A percentile compares a stretch with the other conserved stretches of the same genome.
Conservation (phyloP, 495 filamentous ascomycete species). For the Halenospora varia region DNA sequence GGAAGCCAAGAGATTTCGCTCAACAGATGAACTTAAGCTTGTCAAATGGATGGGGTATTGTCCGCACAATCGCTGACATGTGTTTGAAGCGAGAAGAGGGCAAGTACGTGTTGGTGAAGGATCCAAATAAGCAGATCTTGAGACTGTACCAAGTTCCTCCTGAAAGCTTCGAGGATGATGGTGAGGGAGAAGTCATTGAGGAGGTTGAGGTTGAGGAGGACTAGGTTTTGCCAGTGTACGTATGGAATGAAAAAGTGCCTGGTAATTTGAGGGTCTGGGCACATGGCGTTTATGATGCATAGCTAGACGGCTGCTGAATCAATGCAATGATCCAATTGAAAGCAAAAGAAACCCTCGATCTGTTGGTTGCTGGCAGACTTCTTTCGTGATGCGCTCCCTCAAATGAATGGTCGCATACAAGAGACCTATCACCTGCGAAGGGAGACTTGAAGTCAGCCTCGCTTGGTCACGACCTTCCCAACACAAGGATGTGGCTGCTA, state of each 20-base stretch:
- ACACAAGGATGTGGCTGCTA: too few relatives aligned
- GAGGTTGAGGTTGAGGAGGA: constrained; percentile 24
- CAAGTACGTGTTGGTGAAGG: constrained; percentile 72
- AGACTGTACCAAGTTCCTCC: constrained; percentile 87
- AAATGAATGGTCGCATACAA: too few relatives aligned
- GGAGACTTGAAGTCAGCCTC: too few relatives aligned
- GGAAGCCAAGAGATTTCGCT: constrained; percentile 96
- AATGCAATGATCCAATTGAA: too few relatives aligned
- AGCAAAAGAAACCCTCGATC: too few relatives aligned
- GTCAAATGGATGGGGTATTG: constrained; percentile 97
- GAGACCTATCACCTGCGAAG: too few relatives aligned
- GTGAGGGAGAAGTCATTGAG: constrained; percentile 19
- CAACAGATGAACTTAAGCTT: constrained; percentile 96
- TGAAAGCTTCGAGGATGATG: constrained; percentile 79
- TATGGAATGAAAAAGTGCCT: not conserved
- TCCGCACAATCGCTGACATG: constrained; percentile 95
- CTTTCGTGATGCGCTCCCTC: too few relatives aligned
- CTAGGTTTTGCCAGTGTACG: constrained; percentile 3
- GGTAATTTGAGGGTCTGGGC: not conserved
- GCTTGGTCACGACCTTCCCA: too few relatives aligned
- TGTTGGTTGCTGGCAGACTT: too few relatives aligned
- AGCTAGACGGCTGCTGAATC: not conserved
- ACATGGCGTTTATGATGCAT: not conserved
- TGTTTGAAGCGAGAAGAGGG: constrained; percentile 67
- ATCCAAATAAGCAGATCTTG: constrained; percentile 92